A percentile compares a stretch with the other conserved stretches of the same genome.
Evolutionary conservation across 2,329 filamentous ascomycete species (phyloP).

Genomic region (Diplodia scrobiculata): DNA sequence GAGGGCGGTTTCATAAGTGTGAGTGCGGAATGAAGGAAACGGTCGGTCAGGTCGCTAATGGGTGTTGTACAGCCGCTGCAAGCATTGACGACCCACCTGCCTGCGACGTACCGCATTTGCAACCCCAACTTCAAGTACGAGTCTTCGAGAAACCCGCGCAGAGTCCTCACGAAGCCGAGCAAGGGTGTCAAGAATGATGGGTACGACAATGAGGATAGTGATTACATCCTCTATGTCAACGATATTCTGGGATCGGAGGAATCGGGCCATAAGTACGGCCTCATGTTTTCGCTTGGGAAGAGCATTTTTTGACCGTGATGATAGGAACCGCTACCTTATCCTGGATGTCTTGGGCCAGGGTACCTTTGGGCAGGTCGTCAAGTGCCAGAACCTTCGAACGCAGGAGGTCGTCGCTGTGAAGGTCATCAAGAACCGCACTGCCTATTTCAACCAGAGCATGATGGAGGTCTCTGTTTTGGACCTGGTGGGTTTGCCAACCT

Average conservation of each 20-base stretch:
- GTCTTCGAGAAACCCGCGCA: slow-evolving; percentile 90
- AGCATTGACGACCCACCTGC: slow-evolving; percentile 89
- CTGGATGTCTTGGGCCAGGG: slow-evolving; percentile 95
- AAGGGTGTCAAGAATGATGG: slow-evolving; percentile 98
- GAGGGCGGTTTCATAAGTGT: slow-evolving; percentile 98
- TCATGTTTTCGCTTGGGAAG: slow-evolving; percentile 6
- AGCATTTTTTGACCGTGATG: slow-evolving; percentile 33
- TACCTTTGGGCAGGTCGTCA: slow-evolving; percentile 97
- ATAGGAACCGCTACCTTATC: slow-evolving; percentile 90
- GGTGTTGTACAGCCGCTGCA: slow-evolving; percentile 72
- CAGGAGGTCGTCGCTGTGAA: slow-evolving; percentile 98
- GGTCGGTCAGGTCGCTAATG: slow-evolving; percentile 31
- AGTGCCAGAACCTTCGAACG: slow-evolving; percentile 97
- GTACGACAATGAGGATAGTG: slow-evolving; percentile 98
- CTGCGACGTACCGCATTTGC: slow-evolving; percentile 95
- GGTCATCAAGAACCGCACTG: slow-evolving; percentile 98
- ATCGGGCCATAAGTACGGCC: slow-evolving; percentile 87
- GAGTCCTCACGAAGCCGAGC: slow-evolving; percentile 96
- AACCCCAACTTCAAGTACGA: slow-evolving; percentile 99
- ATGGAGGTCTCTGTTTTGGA: slow-evolving; percentile 99
- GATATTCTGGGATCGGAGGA: slow-evolving; percentile 98
- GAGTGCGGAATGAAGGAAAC: slow-evolving; percentile 45
- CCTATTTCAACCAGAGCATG: slow-evolving; percentile 99
- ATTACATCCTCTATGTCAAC: slow-evolving; percentile 99
- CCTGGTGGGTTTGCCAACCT: slow-evolving; percentile 61